Base-by-base conservation (phyloP, 139 green algal genomes). In the Haematococcus lacustris region DNA sequence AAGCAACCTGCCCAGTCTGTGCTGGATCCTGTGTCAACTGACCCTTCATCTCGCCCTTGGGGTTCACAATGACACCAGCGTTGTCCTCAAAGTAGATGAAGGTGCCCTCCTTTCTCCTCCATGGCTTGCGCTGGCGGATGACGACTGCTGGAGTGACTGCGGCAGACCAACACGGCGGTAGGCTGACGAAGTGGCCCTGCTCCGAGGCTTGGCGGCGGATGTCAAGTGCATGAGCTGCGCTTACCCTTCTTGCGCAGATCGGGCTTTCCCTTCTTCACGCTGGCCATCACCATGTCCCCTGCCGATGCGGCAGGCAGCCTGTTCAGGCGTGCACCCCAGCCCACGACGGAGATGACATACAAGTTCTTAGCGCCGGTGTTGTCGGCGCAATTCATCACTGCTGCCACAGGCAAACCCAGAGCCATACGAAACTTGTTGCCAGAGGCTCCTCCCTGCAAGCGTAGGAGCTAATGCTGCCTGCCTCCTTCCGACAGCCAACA, bases 31-130 rank as follows among this genome's bases (percentile, higher is more conserved):
- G n/a, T n/a, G n/a, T n/a, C n/a, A n/a, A n/a, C n/a, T n/a, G n/a
- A 97, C 92, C 95, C 88, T 99, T 99, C 93, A 99, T 97, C 79
- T 99, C 96, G 70, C 95, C 95, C 90, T 99, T 99, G 73, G 93
- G 90, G 87, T 99, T 99, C 64, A 98, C 94, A 75, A 99, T 99
- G 38, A 99, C 95, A 41, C 96, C 96, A 4, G 96, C 96, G 78
- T 99, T 99, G 89, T 99, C 96, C 85, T 99, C 96, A 83, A 99
- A 99, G 90, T 99, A 99, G 74, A 99, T 98, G 87, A 92, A 98
- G 40, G 88, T 85, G 71, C 96, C 96, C 73, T 99, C 94, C 89
- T 98, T 98, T 74, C 96, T 88, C 68, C 96, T 83, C 90, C 91
- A 99, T 34, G 96, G 88, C 91, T 99, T 99, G 76, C 96, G 86